phyloP scores from a whole-genome alignment of 495 filamentous ascomycete species.

The Neurospora pannonica region DNA sequence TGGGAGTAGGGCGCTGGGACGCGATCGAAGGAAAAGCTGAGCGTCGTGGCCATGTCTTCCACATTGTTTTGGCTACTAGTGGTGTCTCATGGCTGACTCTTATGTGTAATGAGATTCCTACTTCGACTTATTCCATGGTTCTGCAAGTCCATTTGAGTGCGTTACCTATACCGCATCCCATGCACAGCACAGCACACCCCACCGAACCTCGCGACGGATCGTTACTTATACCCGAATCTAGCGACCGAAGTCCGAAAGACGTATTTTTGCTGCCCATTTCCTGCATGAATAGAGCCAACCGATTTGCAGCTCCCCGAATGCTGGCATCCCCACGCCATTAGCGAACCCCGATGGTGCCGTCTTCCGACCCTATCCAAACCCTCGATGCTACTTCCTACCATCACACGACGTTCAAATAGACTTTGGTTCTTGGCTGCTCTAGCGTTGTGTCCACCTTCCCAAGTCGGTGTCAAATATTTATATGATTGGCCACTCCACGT shows the following conservation, averaged over 20 bases:
- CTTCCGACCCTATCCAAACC: background rate
- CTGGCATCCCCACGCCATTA: background rate
- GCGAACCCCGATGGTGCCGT: background rate
- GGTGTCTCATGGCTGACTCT: background rate
- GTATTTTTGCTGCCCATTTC: background rate
- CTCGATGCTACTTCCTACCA: fast-evolving
- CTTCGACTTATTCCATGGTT: background rate
- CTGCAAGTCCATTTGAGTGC: background rate
- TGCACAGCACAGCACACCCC: background rate
- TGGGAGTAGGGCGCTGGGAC: background rate
- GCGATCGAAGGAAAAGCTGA: background rate
- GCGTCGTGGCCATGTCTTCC: background rate
- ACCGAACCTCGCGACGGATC: background rate
- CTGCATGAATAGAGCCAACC: fast-evolving
- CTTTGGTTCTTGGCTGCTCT: background rate
- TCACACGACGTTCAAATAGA: background rate
- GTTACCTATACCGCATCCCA: background rate
- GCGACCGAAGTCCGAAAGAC: background rate
- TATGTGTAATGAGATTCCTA: background rate
- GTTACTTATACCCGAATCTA: background rate
- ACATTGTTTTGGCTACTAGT: background rate
- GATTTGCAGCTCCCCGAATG: background rate
- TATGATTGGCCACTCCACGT: background rate
- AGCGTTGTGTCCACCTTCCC: background rate
- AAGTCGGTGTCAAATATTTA: background rate